Evolutionary conservation across 495 filamentous ascomycete genomes (phyloP), one percentile per base, ranked within the genome.

Genomic region (Penicilliopsis zonata): DNA sequence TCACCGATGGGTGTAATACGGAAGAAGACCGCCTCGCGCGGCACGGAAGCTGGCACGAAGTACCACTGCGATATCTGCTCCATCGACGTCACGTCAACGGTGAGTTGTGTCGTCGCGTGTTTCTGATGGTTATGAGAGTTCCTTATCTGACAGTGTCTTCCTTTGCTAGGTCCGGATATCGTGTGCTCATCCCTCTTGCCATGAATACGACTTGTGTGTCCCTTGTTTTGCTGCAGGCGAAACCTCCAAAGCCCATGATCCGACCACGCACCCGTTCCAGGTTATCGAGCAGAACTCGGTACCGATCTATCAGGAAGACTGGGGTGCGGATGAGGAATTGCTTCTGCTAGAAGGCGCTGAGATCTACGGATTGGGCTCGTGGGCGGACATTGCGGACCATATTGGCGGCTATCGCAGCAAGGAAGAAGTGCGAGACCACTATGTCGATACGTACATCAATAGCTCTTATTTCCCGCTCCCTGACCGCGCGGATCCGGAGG

Each of bases 201-300:
- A 74, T 48, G 90, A 96, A 42, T 99, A 95, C 52, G 92, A 99
- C 47, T 78, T 96, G 35, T 99, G 90, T 52, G 90, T 99, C 15
- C 76, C 81, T 36, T 99, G 90, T 55, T 99, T 99, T 55, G 70
- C 84, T 19, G 75, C 76, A 35, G 86, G 82, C 28, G 67, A 77
- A 33, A 65, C 68, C 30, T 82, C 82, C 33, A 77, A 78, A 33
- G 76, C 80, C 36, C 90, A 99, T 50, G 75, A 88, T 38, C 87
- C 87, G 22, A 62, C 69, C 2, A 79, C 82, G 3, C 90, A 99
- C 54, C 66, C 82, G 13, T 96, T 74, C 50, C 80, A 81, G 43
- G 90, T 99, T 30, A 95, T 96, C 44, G 90, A 99, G 49, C 90
- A 96, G 48, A 92, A 99, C 51, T 93, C 86, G 1, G 86, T 96